These are phyloP conservation scores for Arthonia radiata DNA, from an alignment of 495 filamentous ascomycete genomes.

Conservation along the genomic window DNA sequence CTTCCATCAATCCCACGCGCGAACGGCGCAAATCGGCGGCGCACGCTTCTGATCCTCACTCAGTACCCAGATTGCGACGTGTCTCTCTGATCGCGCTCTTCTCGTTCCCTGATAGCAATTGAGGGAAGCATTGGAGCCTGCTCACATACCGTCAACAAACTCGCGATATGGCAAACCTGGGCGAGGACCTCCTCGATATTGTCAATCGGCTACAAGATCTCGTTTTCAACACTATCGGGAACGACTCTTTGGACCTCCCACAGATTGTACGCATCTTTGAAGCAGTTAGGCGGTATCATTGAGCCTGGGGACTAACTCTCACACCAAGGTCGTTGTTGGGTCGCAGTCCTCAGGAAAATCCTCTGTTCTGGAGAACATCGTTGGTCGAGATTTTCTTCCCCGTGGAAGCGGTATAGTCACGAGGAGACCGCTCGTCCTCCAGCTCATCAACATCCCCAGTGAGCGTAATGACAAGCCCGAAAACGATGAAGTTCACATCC, in stretches of 20 bases:
- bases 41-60: too few species aligned
- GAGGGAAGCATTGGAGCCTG: too few species aligned
- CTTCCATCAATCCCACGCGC: too few species aligned
- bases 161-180: conserved; percentile 38
- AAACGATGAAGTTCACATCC: conserved; percentile 34
- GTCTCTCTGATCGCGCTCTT: too few species aligned
- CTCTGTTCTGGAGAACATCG: conserved; percentile 97
- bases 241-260: conserved; percentile 88
- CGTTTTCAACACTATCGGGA: conserved; percentile 98
- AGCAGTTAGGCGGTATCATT: conserved; percentile 2
- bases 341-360: conserved; percentile 98
- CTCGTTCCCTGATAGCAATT: too few species aligned
- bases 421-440: conserved; percentile 74
- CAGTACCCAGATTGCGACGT: too few species aligned
- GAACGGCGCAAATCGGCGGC: too few species aligned
- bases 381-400: conserved; percentile 89
- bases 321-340: conserved; percentile 70
- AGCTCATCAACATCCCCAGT: conserved; percentile 89
- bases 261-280: conserved; percentile 56
- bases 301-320: conserved; percentile 3
- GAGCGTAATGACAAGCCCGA: conserved; percentile 47
- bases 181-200: conserved; percentile 73
- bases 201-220: conserved; percentile 96
- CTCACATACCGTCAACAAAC: too few species aligned
- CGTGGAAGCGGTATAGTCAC: conserved; percentile 95